Evolutionary conservation across 176 grass and related monocot genomes (phyloP).

Genomic region (Canna indica): DNA sequence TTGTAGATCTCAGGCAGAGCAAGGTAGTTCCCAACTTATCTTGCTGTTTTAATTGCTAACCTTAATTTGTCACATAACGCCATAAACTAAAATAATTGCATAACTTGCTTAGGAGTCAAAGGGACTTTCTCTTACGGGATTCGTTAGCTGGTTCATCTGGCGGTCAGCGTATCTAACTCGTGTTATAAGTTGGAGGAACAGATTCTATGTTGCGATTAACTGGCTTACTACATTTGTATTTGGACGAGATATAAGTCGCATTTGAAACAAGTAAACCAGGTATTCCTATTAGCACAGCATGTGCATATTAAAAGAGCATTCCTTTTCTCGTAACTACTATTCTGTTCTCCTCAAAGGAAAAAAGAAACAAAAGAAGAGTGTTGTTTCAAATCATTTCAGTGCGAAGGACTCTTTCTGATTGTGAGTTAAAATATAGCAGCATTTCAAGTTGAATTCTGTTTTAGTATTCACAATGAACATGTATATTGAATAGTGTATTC

Average conservation of each 20-base stretch:
- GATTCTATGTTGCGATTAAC: slow-evolving; percentile 45
- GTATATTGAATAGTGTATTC: too few species aligned
- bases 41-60: not conserved
- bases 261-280: slow-evolving; percentile 27
- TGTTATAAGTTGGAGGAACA: slow-evolving; percentile 26
- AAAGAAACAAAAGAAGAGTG: too few species aligned
- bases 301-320: too few species aligned
- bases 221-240: slow-evolving; percentile 91
- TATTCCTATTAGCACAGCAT: too few species aligned
- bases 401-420: too few species aligned
- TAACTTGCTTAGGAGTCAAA: slow-evolving; percentile 47
- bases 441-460: too few species aligned
- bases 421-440: too few species aligned
- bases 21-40: slow-evolving; percentile 37
- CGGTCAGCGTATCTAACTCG: slow-evolving; percentile 24
- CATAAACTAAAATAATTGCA: not conserved
- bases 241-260: slow-evolving; percentile 84
- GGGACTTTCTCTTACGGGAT: slow-evolving; percentile 17
- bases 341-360: too few species aligned
- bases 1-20: slow-evolving; percentile 88
- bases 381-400: too few species aligned
- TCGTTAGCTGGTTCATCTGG: slow-evolving; percentile 26
- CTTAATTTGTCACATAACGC: not conserved
- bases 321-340: too few species aligned
- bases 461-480: too few species aligned